Evolutionary conservation across 345 rosid genomes (phyloP), one percentile per base, ranked within the genome.

Genomic region (Atalantia buxifolia): DNA sequence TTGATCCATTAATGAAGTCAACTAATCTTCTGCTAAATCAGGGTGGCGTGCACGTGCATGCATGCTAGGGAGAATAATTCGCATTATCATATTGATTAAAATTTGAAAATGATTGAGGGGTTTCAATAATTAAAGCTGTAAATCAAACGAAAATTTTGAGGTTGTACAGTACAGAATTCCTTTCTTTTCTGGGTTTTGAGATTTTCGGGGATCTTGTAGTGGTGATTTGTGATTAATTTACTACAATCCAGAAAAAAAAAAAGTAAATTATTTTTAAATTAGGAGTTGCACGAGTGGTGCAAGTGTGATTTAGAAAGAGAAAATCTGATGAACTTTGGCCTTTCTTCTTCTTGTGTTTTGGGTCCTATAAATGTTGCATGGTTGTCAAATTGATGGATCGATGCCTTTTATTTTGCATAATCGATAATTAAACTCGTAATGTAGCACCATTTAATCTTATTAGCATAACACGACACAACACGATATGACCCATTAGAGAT

Each of bases 231-330:
- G 75, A 77, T 30, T 57, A 63, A 72, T 50, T 27, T 36, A 48
- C 76, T 71, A 72, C 69, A 71, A 81, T 76, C 79, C 71, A 70
- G 78, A 64, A 53, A 35, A 36, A 35, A 56, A 50, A 33, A 48
- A 50, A 42, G 53, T 31, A 40, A 78, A 77, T 31, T 35, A 71
- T 14, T 77, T 42, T 72, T 74, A 33, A 73, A 80, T 36, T 36
- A 40, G 22, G 68, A 55, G 88, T 85, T 89, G 92, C 97, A 91
- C 92, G 94, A 88, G 89, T 85, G 93, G 85, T 72, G 87, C 81
- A 8, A 69, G 45, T 64, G 69, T 73, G 45, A 61, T 75, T 30
- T 27, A 24, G 42, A 62, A 10, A 78, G 53, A 70, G 35, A 63
- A 72, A 66, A 53, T 5, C 31, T 33, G n/a, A 48, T 5, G 6